Conservation (phyloP, 805 yeast species). For the Ogataea glucozyma region DNA sequence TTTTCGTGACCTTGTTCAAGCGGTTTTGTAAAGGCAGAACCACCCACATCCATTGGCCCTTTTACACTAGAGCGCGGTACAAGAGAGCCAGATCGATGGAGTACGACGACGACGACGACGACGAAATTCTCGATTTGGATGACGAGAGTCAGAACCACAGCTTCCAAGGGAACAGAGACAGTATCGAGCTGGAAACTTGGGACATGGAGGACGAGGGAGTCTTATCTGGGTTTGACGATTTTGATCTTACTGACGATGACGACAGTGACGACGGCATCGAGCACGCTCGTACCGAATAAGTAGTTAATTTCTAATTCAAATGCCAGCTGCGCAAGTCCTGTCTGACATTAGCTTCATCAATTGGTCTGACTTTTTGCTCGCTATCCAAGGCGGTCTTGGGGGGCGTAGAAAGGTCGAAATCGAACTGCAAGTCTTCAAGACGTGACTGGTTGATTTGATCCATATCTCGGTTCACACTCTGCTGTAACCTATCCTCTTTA, state of each 20-base stretch:
- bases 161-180: conserved; percentile 8
- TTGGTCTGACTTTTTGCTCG: conserved; percentile 23
- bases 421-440: too few species aligned
- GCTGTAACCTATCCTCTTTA: not conserved
- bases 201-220: conserved; percentile 23
- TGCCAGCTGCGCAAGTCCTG: conserved; percentile 46
- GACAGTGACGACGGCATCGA: conserved; percentile 36
- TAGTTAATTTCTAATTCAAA: conserved; percentile 11
- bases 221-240: conserved; percentile 25
- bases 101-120: conserved; percentile 14
- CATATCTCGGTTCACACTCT: conserved; percentile 6
- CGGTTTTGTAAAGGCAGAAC: conserved; percentile 7
- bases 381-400: not conserved
- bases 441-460: conserved; percentile 2
- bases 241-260: conserved; percentile 30
- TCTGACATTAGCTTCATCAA: conserved; percentile 35
- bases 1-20: conserved; percentile 15
- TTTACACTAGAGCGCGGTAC: conserved; percentile 22
- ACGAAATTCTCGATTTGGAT: conserved; percentile 12
- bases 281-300: conserved; percentile 17
- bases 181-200: conserved; percentile 10
- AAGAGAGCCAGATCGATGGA: conserved; percentile 29
- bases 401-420: not conserved
- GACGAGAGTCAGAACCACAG: conserved; percentile 9
- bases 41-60: conserved; percentile 27